A percentile compares a stretch with the other conserved stretches of the same genome.
phyloP scores from a whole-genome alignment of 805 yeast species.

The Suhomyces prunicola region DNA sequence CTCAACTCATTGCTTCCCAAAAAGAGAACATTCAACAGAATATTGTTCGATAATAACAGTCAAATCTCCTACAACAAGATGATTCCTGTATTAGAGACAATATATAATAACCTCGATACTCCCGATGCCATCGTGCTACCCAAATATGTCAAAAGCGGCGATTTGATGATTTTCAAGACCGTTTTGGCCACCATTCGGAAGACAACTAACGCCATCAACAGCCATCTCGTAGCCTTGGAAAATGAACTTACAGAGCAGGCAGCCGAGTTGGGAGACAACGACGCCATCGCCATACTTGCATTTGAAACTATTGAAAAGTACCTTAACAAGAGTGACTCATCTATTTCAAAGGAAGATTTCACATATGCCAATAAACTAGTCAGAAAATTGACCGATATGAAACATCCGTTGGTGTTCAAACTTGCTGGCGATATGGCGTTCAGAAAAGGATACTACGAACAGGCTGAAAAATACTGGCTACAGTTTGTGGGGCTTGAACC shows the following conservation, averaged over 20 bases:
- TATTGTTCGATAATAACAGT: slow-evolving; percentile 66
- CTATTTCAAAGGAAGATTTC: slow-evolving; percentile 49
- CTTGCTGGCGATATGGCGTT: slow-evolving; percentile 75
- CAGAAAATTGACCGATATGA: slow-evolving; percentile 49
- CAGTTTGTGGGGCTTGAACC: slow-evolving; percentile 55
- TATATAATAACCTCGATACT: slow-evolving; percentile 48
- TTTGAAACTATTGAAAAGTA: slow-evolving; percentile 52
- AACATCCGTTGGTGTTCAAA: slow-evolving; percentile 75
- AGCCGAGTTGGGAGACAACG: slow-evolving; percentile 78
- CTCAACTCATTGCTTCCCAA: slow-evolving; percentile 48
- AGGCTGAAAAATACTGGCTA: slow-evolving; percentile 60
- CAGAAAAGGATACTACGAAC: slow-evolving; percentile 42
- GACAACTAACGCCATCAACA: slow-evolving; percentile 58
- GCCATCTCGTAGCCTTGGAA: slow-evolving; percentile 58
- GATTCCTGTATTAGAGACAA: slow-evolving; percentile 48
- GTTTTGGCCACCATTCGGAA: slow-evolving; percentile 61
- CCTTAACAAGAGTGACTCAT: slow-evolving; percentile 22
- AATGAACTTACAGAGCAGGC: slow-evolving; percentile 74
- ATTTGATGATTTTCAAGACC: slow-evolving; percentile 65
- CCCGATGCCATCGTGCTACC: slow-evolving; percentile 43
- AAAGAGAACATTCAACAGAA: slow-evolving; percentile 51
- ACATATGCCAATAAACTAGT: slow-evolving; percentile 61
- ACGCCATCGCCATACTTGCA: slow-evolving; percentile 73
- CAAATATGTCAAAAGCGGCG: slow-evolving; percentile 47
- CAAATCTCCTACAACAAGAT: slow-evolving; percentile 52